Evolutionary conservation across 2,329 filamentous ascomycete species (phyloP).

Genomic region (Chrysoporthe austroafricana): DNA sequence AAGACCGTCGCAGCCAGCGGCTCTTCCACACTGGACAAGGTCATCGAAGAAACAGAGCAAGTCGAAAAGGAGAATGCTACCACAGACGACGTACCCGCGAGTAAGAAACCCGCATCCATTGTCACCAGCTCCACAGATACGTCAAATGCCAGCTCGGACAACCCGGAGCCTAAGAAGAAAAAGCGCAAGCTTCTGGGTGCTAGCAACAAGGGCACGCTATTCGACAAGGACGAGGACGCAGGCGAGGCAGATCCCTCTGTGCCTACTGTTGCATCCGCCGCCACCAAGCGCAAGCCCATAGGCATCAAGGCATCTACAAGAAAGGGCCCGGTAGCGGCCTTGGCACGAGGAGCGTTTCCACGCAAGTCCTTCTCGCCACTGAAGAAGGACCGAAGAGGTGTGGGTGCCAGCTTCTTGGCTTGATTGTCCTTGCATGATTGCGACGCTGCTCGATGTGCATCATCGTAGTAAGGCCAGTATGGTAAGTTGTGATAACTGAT

Average conservation of each 20-base stretch:
- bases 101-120: conserved; percentile 32
- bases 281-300: conserved; percentile 33
- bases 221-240: conserved; percentile 68
- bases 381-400: conserved; percentile 69
- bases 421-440: conserved; percentile 35
- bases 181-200: conserved; percentile 73
- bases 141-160: conserved; percentile 15
- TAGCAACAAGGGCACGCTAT: conserved; percentile 68
- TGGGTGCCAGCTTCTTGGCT: conserved; percentile 63
- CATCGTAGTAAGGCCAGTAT: background rate
- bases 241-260: conserved; percentile 46
- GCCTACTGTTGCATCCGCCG: conserved; percentile 13
- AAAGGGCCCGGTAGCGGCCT: conserved; percentile 28
- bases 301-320: conserved; percentile 26
- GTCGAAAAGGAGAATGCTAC: conserved; percentile 40
- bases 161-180: conserved; percentile 61
- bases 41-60: conserved; percentile 38
- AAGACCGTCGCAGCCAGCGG: conserved; percentile 46
- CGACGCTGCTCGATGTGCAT: background rate
- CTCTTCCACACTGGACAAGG: conserved; percentile 43
- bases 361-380: conserved; percentile 69
- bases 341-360: conserved; percentile 53
- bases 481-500: conserved; percentile 7
- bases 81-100: conserved; percentile 35
- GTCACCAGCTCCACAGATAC: conserved; percentile 18